phyloP scores from a whole-genome alignment of 495 filamentous ascomycete genomes.

The Xylaria cubensis region DNA sequence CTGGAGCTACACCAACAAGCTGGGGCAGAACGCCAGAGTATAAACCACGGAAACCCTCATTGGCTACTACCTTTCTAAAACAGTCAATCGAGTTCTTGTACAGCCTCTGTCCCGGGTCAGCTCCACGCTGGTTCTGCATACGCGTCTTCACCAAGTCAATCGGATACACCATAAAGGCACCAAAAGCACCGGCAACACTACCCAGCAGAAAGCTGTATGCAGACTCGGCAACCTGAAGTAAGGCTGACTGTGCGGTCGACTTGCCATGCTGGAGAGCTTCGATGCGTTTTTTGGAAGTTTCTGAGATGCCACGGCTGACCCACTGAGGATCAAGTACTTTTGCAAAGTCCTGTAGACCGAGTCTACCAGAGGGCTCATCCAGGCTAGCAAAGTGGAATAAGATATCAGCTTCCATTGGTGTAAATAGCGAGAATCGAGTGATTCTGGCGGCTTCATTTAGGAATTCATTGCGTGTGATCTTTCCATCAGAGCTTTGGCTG shows the following conservation, averaged over 20 bases:
- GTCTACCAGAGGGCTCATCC: constrained; percentile 82
- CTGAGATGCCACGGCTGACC: constrained; percentile 64
- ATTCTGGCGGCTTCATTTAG: constrained; percentile 90
- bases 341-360: constrained; percentile 85
- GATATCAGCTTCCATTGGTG: constrained; percentile 98
- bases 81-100: constrained; percentile 98
- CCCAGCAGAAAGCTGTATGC: constrained; percentile 89
- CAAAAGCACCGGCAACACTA: constrained; percentile 91
- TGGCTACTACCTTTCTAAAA: constrained; percentile 85
- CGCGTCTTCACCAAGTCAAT: constrained; percentile 98
- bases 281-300: constrained; percentile 40
- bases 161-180: constrained; percentile 98
- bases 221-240: constrained; percentile 74
- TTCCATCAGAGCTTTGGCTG: constrained; percentile 82
- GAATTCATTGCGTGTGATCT: constrained; percentile 93
- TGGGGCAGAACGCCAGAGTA: constrained; percentile 96
- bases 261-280: constrained; percentile 49
- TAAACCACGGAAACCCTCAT: constrained; percentile 87
- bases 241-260: constrained; percentile 51
- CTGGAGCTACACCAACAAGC: constrained; percentile 93
- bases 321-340: constrained; percentile 95
- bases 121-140: constrained; percentile 94
- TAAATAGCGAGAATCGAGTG: constrained; percentile 92
- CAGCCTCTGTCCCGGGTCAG: constrained; percentile 79
- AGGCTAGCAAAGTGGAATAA: constrained; percentile 97